Base-by-base conservation (phyloP, 768 basidiomycete genomes). In the Suillus discolor region DNA sequence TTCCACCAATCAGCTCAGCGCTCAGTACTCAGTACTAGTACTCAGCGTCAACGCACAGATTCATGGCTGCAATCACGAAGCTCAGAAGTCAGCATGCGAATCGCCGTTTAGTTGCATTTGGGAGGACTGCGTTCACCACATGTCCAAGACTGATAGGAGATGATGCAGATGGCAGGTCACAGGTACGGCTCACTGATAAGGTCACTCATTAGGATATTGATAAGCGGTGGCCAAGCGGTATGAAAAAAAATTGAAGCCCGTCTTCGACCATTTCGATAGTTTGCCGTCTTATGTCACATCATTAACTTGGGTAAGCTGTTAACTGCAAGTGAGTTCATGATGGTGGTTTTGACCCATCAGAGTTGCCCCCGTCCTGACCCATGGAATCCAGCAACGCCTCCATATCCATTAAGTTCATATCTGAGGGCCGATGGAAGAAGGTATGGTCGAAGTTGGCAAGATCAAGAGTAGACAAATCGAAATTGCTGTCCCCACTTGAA, bases 391-490 rank as follows among this genome's bases (percentile, higher is more conserved):
- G 74, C 61, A 89, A 78, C 20, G 81, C 79, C 53, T 85, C 85
- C 84, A 89, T 85, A 68, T 85, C 85, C 57, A 74, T 75, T 67
- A 87, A 80, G 66, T 76, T 80, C 75, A 87, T 80, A 42, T 80
- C 84, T 6, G 78, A n/a, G 51, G 77, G 74, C 54, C 75, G 67
- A 2, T 73, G 75, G 68, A 83, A 83, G 66, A 87, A 84, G 45
- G 77, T 76, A 31, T 80, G 69, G 62, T 77, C 76, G 61, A 88
- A 75, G 31, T 79, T 78, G 7, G 82, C 78, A 6, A 86, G 73
- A 69, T 86, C 85, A 36, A 86, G 69, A 13, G 79, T 70, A 61
- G 79, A 78, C 65, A 88, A 72, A 71, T 87, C 87, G 65, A 89
- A 89, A 7, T 71, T 71, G 20, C 66, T 62, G n/a, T 71, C 70